Evolutionary conservation across 371 early-diverging fungal species (phyloP).

Genomic region (Lichtheimia ramosa): DNA sequence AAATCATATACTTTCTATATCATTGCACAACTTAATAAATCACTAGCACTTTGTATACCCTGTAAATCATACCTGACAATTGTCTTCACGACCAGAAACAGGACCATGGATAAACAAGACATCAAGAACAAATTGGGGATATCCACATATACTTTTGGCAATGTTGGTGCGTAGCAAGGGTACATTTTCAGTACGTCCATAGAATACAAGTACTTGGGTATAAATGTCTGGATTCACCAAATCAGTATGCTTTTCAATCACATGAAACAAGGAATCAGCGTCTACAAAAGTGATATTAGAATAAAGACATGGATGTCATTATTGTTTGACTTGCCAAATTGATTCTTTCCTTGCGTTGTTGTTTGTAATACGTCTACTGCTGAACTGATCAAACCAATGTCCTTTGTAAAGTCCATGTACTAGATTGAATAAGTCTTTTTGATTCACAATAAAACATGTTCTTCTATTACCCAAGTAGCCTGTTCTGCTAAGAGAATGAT

Average conservation of each 20-base stretch:
- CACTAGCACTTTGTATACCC: not conserved
- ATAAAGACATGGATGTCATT: not conserved
- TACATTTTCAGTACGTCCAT: conserved; percentile 15
- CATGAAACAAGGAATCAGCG: conserved; percentile 3
- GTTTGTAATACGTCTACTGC: conserved; percentile 7
- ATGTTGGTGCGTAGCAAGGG: conserved; percentile 1
- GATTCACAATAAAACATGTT: no score
- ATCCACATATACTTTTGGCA: conserved; percentile 3
- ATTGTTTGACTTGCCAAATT: no score
- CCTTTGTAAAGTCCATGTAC: conserved; percentile 13
- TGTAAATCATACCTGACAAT: conserved; percentile 16
- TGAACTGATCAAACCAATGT: conserved; percentile 1
- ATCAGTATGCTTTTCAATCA: conserved; percentile 15
- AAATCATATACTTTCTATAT: conserved; percentile 13
- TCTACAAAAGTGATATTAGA: not conserved
- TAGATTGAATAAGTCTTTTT: not conserved
- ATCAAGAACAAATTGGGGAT: conserved; percentile 17
- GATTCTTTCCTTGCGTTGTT: no score
- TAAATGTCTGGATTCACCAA: conserved; percentile 2
- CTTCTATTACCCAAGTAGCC: conserved; percentile 10
- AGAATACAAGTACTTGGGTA: conserved; percentile 20
- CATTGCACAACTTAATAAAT: no score
- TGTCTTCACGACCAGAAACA: not conserved
- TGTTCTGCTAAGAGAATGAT: conserved; percentile 12
- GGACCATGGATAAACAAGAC: conserved; percentile 19